phyloP scores from a whole-genome alignment of 345 rosid genomes.

The Angophora floribunda region DNA sequence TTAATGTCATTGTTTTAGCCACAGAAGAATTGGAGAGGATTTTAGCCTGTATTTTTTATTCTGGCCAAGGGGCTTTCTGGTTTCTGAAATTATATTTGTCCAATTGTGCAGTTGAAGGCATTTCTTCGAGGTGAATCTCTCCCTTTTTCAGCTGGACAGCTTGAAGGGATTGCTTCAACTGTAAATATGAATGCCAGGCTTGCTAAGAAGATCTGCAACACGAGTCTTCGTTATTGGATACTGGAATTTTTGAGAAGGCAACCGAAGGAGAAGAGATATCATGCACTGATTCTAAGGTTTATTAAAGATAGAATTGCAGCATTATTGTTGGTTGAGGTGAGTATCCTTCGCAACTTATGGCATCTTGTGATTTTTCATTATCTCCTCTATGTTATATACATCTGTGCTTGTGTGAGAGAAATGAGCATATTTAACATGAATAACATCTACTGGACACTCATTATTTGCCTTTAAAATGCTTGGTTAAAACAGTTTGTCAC shows the following conservation, averaged over 20 bases:
- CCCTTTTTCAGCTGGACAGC: conserved; percentile 81
- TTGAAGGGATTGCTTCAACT: conserved; percentile 75
- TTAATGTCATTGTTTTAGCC: not conserved
- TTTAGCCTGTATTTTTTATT: not conserved
- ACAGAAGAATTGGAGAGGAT: not conserved
- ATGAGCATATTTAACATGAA: not conserved
- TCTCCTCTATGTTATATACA: not conserved
- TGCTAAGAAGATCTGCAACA: conserved; percentile 50
- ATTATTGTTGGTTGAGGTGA: conserved; percentile 70
- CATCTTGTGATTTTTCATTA: not conserved
- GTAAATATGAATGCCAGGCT: conserved; percentile 53
- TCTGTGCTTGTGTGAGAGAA: not conserved
- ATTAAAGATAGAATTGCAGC: conserved; percentile 79
- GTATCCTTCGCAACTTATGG: not conserved
- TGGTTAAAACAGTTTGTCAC: not conserved
- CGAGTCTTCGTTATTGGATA: conserved; percentile 83
- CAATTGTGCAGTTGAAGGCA: conserved; percentile 56
- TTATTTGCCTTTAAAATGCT: not conserved
- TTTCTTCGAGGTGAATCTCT: conserved; percentile 71
- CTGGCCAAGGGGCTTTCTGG: not conserved
- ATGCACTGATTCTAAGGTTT: conserved; percentile 70
- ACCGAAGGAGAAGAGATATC: conserved; percentile 56
- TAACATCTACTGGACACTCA: not conserved
- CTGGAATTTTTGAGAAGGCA: conserved; percentile 75
- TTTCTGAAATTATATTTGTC: not conserved